Conservation (phyloP, 192 early-diverging fungal genomes). For the Entomortierella chlamydospora region DNA sequence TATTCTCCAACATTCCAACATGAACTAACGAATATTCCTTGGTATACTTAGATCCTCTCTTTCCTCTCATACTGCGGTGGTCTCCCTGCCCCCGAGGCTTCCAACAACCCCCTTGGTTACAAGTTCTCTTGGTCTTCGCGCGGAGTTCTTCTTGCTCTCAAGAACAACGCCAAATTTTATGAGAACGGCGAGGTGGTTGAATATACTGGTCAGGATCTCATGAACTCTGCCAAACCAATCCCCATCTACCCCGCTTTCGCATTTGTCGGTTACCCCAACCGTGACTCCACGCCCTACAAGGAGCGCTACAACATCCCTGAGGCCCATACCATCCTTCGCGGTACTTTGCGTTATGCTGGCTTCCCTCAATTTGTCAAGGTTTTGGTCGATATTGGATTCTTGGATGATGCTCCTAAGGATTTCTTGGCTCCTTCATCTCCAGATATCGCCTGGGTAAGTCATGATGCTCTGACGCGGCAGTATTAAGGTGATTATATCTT, state of each 20-base stretch:
- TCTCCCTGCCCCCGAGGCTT: constrained; percentile 95
- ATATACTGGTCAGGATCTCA: constrained; percentile 84
- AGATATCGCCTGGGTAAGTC: constrained; percentile 76
- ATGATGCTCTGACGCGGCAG: not conserved
- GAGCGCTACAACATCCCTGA: constrained; percentile 96
- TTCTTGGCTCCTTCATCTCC: constrained; percentile 67
- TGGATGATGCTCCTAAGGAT: constrained; percentile 77
- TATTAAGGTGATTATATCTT: too few relatives aligned
- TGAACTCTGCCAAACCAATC: constrained; percentile 91
- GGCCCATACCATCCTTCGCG: constrained; percentile 91
- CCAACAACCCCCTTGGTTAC: constrained; percentile 99
- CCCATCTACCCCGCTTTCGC: constrained; percentile 95
- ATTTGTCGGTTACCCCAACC: constrained; percentile 96
- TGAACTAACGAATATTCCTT: too few relatives aligned
- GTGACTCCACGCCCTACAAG: constrained; percentile 95
- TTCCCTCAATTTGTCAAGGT: constrained; percentile 98
- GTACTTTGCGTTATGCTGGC: constrained; percentile 95
- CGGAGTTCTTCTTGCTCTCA: constrained; percentile 96
- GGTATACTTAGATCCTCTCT: constrained; percentile 70
- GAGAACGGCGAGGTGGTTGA: constrained; percentile 90
- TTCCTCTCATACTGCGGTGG: constrained; percentile 99
- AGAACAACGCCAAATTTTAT: constrained; percentile 93
- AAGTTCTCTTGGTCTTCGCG: constrained; percentile 99
- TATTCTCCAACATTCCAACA: not conserved
- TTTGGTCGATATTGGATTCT: constrained; percentile 91